A percentile compares a stretch with the other conserved stretches of the same genome.
Conservation (phyloP, 2,329 filamentous ascomycete species). For the Fusarium tupiense region DNA sequence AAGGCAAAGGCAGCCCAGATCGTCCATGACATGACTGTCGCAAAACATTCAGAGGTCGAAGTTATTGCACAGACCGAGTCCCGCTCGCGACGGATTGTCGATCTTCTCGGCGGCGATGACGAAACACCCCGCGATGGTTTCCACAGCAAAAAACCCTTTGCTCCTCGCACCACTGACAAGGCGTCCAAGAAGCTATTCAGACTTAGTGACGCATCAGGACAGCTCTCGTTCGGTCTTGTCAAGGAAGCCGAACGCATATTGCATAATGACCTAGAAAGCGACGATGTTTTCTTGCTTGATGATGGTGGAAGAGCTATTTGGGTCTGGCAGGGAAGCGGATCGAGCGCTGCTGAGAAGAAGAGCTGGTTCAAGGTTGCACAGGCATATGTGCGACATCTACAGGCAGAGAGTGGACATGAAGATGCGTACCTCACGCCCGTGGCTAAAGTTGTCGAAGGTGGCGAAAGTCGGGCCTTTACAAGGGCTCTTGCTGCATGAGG, state of each 20-base stretch:
- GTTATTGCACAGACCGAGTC: slow-evolving; percentile 70
- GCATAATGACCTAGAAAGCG: slow-evolving; percentile 61
- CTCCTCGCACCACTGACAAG: slow-evolving; percentile 29
- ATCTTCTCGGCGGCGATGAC: slow-evolving; percentile 62
- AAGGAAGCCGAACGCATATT: slow-evolving; percentile 62
- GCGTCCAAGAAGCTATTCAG: slow-evolving; percentile 61
- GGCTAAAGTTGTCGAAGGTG: slow-evolving; percentile 66
- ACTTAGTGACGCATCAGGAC: slow-evolving; percentile 70
- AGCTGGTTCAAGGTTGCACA: slow-evolving; percentile 70
- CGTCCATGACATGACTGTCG: slow-evolving; percentile 70
- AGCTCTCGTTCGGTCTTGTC: slow-evolving; percentile 65
- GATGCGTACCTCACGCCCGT: slow-evolving; percentile 59
- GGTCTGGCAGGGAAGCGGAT: slow-evolving; percentile 72
- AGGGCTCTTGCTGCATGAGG: slow-evolving; percentile 51
- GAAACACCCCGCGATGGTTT: slow-evolving; percentile 53
- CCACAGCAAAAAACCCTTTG: slow-evolving; percentile 54
- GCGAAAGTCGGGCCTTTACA: slow-evolving; percentile 64
- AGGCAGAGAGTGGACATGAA: slow-evolving; percentile 43
- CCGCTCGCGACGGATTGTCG: slow-evolving; percentile 63
- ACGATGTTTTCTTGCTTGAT: slow-evolving; percentile 71
- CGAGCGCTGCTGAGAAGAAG: slow-evolving; percentile 67
- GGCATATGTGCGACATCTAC: slow-evolving; percentile 60
- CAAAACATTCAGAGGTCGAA: slow-evolving; percentile 72
- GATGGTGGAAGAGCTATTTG: slow-evolving; percentile 67
- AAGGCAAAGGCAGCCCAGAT: slow-evolving; percentile 75